Base-by-base conservation (phyloP, 352 stramenopile species). In the Phytophthora tubulina region DNA sequence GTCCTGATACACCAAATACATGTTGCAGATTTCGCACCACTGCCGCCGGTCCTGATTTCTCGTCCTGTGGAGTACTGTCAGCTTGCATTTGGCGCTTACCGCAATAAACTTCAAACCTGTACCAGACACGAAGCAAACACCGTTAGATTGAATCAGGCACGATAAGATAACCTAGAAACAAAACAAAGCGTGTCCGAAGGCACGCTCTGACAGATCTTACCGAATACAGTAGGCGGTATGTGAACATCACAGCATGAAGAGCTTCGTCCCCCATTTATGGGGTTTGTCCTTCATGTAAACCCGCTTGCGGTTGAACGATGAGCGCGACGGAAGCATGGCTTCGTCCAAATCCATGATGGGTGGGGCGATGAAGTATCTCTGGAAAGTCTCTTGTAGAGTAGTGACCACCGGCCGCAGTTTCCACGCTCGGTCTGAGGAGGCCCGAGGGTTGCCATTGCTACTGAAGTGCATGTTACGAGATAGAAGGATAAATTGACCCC, bases 291-390 rank as follows among this genome's bases (percentile, higher is more conserved):
- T 27, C 21, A 27, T 27, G 13, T 53, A 70, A n/a, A 31, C 3
- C 0, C 41, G 36, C 46, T 50, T 75, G 9, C 11, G 10, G 17
- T 63, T 75, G 48, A 54, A 67, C 1, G 9, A 6, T 0, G 36
- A 55, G 4, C 36, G 38, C 1, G 54, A 60, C 1, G 45, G 67
- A 4, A 75, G 32, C 39, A 70, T 70, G 3, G 7, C 54, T 42
- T 71, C 67, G 39, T 75, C 67, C 31, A 75, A 71, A 3, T 54
- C 27, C 8, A 71, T 30, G 3, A 62, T 8, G 1, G 45, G 27
- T 9, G 62, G 55, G 2, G 32, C 4, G 8, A 36, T 53, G 35
- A 30, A 76, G 7, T 39, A 32, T 6, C n/a, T 46, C 10, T 42
- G 31, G 27, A 76, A 68, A 0, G 55, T 72, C 4, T 32, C 8